Percentiles rank a stretch among this genome's conserved stretches.
Conservation (phyloP, 768 basidiomycete genomes). For the Tylopilus rubrobrunneus region DNA sequence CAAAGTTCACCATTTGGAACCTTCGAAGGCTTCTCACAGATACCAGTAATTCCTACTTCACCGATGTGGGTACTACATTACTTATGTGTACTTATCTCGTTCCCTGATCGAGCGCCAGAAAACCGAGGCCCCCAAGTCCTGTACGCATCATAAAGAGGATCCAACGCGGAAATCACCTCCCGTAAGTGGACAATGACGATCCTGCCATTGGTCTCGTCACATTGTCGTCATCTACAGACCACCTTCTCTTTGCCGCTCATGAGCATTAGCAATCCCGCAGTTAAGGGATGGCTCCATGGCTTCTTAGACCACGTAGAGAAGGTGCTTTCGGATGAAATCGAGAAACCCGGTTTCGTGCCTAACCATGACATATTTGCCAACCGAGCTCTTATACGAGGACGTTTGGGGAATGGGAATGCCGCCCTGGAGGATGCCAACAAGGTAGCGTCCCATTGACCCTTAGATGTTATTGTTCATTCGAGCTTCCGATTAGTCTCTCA, state of each 20-base stretch:
- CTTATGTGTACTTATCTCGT: not conserved
- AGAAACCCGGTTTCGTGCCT: not conserved
- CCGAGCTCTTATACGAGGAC: conserved; percentile 13
- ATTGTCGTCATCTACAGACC: not conserved
- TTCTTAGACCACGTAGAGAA: conserved; percentile 7
- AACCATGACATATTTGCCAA: conserved; percentile 12
- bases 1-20: conserved; percentile 14
- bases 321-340: conserved; percentile 11
- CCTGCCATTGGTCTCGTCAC: not conserved
- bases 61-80: not conserved
- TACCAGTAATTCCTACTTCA: not conserved
- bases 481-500: conserved; percentile 6
- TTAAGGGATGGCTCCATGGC: conserved; percentile 18
- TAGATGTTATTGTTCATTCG: not conserved
- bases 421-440: conserved; percentile 12
- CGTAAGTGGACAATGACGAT: not conserved
- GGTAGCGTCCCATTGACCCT: not conserved
- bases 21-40: conserved; percentile 1
- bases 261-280: conserved; percentile 15
- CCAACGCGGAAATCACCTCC: not conserved
- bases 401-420: not conserved
- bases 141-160: conserved; percentile 4
- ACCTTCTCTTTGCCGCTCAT: conserved; percentile 13
- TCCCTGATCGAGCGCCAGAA: conserved; percentile 1
- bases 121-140: not conserved